A percentile compares a stretch with the other conserved stretches of the same genome.
Evolutionary conservation across 805 yeast genomes (phyloP).

Genomic region (Priceomyces haplophilus): DNA sequence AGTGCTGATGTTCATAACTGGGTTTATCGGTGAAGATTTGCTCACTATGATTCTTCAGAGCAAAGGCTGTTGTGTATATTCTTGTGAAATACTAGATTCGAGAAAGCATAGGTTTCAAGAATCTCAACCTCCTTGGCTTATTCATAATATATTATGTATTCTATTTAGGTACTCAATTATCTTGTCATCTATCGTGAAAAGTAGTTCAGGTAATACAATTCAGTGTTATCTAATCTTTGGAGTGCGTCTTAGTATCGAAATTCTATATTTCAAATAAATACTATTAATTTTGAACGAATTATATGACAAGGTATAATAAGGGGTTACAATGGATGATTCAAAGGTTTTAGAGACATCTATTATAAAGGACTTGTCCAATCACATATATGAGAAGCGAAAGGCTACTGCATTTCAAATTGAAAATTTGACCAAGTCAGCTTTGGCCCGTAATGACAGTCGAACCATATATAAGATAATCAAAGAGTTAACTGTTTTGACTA

Average conservation of each 20-base stretch:
- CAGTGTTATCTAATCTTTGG: not conserved
- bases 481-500: constrained; percentile 76
- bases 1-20: constrained; percentile 12
- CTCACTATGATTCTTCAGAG: too few relatives aligned
- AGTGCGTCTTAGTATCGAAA: not conserved
- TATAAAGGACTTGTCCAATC: constrained; percentile 43
- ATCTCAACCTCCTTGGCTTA: too few relatives aligned
- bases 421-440: constrained; percentile 65
- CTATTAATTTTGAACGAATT: not conserved
- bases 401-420: constrained; percentile 65
- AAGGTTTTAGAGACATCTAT: constrained; percentile 32
- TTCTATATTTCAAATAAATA: not conserved
- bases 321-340: constrained; percentile 18
- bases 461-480: constrained; percentile 62
- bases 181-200: too few relatives aligned
- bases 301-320: not conserved
- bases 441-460: constrained; percentile 57
- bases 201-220: too few relatives aligned
- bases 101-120: too few relatives aligned
- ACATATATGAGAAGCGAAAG: constrained; percentile 44
- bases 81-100: too few relatives aligned
- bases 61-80: too few relatives aligned
- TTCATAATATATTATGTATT: too few relatives aligned
- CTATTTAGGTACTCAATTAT: too few relatives aligned
- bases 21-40: too few relatives aligned